phyloP scores from a whole-genome alignment of 345 rosid species.

The Mangifera indica region DNA sequence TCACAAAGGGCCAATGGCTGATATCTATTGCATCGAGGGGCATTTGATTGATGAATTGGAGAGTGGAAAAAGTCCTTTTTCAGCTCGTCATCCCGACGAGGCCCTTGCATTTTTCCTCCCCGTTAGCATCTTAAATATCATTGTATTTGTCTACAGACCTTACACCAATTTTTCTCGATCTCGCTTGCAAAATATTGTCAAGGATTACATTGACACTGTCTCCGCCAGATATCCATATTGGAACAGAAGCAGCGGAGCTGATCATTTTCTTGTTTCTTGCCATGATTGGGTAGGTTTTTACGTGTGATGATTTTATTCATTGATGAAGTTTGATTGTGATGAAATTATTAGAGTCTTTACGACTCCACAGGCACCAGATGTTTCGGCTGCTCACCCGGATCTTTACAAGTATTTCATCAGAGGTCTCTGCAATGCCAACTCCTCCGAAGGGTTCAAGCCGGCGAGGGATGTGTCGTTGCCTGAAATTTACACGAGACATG shows the following conservation, averaged over 20 bases:
- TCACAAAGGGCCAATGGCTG: slow-evolving; percentile 59
- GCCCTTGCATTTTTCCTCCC: slow-evolving; percentile 62
- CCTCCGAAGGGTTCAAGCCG: slow-evolving; percentile 46
- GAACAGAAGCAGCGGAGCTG: slow-evolving; percentile 59
- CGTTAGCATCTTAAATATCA: slow-evolving; percentile 51
- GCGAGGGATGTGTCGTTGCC: slow-evolving; percentile 44
- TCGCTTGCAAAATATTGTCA: slow-evolving; percentile 45
- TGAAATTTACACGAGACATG: slow-evolving; percentile 25
- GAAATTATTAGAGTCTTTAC: not conserved
- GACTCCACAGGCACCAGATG: slow-evolving; percentile 36
- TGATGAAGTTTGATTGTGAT: no score
- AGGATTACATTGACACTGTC: slow-evolving; percentile 48
- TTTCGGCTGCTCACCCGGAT: slow-evolving; percentile 32
- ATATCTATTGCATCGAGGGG: slow-evolving; percentile 66
- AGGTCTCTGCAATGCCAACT: slow-evolving; percentile 53
- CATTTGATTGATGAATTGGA: slow-evolving; percentile 65
- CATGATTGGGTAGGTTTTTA: slow-evolving; percentile 63
- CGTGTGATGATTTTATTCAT: no score
- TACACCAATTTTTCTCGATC: slow-evolving; percentile 47
- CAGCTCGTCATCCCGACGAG: slow-evolving; percentile 39
- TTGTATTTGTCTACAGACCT: slow-evolving; percentile 50
- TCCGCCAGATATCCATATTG: slow-evolving; percentile 47
- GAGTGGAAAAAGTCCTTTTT: slow-evolving; percentile 38
- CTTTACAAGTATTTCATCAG: slow-evolving; percentile 40
- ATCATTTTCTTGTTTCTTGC: slow-evolving; percentile 68